Conservation (phyloP, 108 stramenopile species). For the Fistulifera pelliculosa region DNA sequence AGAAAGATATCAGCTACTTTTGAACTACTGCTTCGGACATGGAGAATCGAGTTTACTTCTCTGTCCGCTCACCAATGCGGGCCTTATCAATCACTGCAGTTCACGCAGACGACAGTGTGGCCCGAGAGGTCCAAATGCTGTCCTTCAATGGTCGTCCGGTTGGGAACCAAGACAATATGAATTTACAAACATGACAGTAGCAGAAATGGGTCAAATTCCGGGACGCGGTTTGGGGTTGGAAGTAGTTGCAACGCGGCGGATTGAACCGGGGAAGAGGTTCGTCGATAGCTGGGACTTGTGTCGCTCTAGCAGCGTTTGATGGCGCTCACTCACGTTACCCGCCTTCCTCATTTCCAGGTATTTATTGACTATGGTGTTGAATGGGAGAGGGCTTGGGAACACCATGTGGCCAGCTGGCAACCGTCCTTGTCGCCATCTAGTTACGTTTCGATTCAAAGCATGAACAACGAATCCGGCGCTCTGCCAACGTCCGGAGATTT, state of each 20-base stretch:
- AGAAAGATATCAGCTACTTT: conserved; percentile 22
- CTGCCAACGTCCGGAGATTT: conserved; percentile 2
- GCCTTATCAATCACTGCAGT: conserved; percentile 28
- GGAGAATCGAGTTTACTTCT: conserved; percentile 23
- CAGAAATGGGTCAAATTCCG: conserved; percentile 30
- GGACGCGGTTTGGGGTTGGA: conserved; percentile 54
- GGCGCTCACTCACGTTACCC: too few relatives aligned
- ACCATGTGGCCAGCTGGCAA: conserved; percentile 38
- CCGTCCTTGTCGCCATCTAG: conserved; percentile 16
- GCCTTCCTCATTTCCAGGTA: conserved; percentile 6
- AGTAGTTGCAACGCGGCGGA: conserved; percentile 61
- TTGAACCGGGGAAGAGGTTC: conserved; percentile 42
- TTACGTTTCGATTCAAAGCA: background rate
- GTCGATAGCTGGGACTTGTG: background rate
- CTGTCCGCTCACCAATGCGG: conserved; percentile 27
- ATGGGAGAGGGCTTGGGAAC: conserved; percentile 54
- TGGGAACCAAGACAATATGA: conserved; percentile 36
- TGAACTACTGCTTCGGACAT: conserved; percentile 49
- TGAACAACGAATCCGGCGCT: too few relatives aligned
- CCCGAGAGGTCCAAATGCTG: conserved; percentile 36
- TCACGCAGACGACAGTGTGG: conserved; percentile 4
- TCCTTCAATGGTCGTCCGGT: conserved; percentile 40
- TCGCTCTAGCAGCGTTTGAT: too few relatives aligned
- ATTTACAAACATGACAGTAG: conserved; percentile 38
- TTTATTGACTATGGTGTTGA: conserved; percentile 52